Evolutionary conservation across 164 flowering plant species (phyloP).

Genomic region (Chimonanthus praecox): DNA sequence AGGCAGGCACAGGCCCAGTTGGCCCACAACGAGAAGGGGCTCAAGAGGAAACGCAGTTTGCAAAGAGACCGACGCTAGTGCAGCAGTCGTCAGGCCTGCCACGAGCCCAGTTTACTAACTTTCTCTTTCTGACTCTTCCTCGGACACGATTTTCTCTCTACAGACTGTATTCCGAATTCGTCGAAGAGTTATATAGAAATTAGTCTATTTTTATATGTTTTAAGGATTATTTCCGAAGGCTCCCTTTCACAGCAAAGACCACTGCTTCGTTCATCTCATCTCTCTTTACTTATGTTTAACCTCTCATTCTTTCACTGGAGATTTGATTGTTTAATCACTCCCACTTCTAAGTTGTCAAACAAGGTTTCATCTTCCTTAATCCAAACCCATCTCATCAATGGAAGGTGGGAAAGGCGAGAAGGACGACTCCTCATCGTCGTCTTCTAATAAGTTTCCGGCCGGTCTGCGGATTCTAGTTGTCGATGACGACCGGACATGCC

Average conservation of each 20-base stretch:
- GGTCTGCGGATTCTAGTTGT: slow-evolving; percentile 79
- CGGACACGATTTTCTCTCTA: no score
- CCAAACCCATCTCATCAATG: background rate
- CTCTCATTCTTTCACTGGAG: no score
- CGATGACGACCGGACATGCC: slow-evolving; percentile 79
- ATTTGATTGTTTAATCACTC: no score
- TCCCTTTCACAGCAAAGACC: background rate
- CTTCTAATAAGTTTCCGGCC: slow-evolving; percentile 34
- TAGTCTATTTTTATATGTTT: background rate
- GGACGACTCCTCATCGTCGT: background rate
- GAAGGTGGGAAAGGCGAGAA: background rate
- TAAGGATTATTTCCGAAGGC: background rate
- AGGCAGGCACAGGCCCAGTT: no score
- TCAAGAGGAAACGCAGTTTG: no score
- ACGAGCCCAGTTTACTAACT: no score
- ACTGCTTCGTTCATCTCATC: background rate
- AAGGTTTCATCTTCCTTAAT: background rate
- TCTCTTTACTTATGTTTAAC: background rate
- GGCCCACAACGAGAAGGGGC: no score
- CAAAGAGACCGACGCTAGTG: no score
- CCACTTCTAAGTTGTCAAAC: background rate
- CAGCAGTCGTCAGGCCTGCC: no score
- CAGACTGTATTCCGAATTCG: background rate
- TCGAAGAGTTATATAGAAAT: background rate
- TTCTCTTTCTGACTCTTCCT: background rate